A percentile compares a stretch with the other conserved stretches of the same genome.
Conservation (phyloP, 2,329 filamentous ascomycete genomes). For the Apiospora saccharicola region DNA sequence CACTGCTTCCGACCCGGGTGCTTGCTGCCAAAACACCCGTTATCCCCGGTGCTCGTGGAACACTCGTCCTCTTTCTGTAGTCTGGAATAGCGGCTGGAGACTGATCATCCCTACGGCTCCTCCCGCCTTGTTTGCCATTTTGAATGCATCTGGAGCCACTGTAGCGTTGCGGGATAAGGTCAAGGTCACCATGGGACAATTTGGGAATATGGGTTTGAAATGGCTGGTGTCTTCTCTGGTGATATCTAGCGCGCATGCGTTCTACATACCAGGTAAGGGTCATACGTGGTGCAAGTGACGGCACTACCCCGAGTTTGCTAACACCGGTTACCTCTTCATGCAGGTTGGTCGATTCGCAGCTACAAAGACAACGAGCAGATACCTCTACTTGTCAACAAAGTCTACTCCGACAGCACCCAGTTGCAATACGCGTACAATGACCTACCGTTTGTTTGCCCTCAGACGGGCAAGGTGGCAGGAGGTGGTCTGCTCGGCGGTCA, state of each 20-base stretch:
- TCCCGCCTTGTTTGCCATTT: neutral
- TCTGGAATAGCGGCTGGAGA: neutral
- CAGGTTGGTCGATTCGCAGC: constrained; percentile 82
- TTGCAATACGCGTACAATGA: constrained; percentile 93
- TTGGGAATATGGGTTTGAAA: constrained; percentile 40
- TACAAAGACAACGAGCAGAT: constrained; percentile 80
- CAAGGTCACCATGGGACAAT: constrained; percentile 36
- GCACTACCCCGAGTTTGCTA: constrained; percentile 26
- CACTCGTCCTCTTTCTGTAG: constrained; percentile 3
- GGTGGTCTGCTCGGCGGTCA: constrained; percentile 77
- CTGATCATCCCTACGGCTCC: neutral
- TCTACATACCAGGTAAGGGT: constrained; percentile 83
- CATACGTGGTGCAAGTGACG: constrained; percentile 22
- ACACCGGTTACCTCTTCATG: constrained; percentile 26
- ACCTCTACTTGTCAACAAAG: constrained; percentile 89
- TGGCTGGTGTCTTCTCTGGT: constrained; percentile 56
- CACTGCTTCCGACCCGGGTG: neutral
- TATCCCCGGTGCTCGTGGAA: constrained; percentile 10
- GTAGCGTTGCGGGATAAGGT: constrained; percentile 19
- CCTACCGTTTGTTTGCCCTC: constrained; percentile 85
- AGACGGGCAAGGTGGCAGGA: constrained; percentile 72
- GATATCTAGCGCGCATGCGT: constrained; percentile 66
- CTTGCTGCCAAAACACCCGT: constrained; percentile 12
- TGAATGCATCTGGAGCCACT: neutral
- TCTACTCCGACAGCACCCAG: constrained; percentile 88